Evolutionary conservation across 495 filamentous ascomycete genomes (phyloP).

Genomic region (Xylaria cubensis): DNA sequence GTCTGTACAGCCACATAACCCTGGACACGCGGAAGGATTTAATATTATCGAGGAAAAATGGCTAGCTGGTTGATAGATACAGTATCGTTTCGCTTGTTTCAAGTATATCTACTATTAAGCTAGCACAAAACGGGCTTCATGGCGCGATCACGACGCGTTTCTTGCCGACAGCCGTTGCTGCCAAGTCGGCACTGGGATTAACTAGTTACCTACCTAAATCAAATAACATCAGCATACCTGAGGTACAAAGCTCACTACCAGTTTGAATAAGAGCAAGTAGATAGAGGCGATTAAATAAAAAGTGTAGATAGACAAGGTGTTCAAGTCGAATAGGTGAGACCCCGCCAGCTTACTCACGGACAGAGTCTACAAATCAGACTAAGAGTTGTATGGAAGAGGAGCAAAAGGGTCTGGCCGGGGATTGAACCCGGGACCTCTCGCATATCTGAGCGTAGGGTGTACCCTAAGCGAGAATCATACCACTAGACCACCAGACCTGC

Average conservation of each 20-base stretch:
- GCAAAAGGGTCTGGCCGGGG: slow-evolving; percentile 19
- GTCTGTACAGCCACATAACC: slow-evolving; percentile 2
- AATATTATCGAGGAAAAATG: background rate
- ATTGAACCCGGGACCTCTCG: slow-evolving; percentile 25
- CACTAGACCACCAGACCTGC: slow-evolving; percentile 26
- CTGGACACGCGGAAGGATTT: background rate
- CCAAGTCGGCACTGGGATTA: background rate
- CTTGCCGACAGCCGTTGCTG: background rate
- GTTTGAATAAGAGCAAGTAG: background rate
- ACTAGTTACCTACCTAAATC: no score
- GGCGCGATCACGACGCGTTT: background rate
- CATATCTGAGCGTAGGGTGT: slow-evolving; percentile 10
- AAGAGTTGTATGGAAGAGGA: no score
- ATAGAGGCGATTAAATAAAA: no score
- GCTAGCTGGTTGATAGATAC: no score
- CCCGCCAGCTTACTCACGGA: background rate
- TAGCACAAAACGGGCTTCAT: background rate
- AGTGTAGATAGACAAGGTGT: no score
- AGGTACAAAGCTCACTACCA: background rate
- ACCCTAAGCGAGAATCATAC: slow-evolving; percentile 30
- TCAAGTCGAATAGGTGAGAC: no score
- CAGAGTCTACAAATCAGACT: no score
- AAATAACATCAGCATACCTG: background rate
- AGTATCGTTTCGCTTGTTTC: background rate
- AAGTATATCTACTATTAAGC: background rate